Evolutionary conservation across 495 filamentous ascomycete genomes (phyloP), one percentile per base, ranked within the genome.

Genomic region (Aspergillus steynii): DNA sequence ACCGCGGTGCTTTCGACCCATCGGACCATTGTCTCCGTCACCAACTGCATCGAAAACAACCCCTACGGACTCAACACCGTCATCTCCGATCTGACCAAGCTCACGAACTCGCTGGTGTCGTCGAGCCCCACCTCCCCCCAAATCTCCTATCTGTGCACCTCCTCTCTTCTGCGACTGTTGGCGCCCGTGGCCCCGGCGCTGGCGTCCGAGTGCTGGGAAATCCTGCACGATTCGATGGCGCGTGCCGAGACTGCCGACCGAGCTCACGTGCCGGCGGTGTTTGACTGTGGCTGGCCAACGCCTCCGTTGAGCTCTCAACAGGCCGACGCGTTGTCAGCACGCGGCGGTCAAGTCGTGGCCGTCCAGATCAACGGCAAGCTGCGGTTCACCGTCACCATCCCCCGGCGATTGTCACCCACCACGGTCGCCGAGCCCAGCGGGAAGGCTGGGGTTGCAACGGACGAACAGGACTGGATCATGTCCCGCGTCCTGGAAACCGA

Each of bases 341-440:
- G 74, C 37, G 68, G 72, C 26, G 75, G 75, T 1, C 78, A 79
- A 48, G 72, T 70, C 0, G 87, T 88, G 59, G 87, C 86, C 15
- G 85, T 96, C 20, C 87, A 90, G 64, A 80, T 96, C 26, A 90
- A 95, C 65, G 92, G 92, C 6, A 92, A 87, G 71, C 61, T 89
- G 62, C 83, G 83, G 53, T 87, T 88, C 61, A 83, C 80, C 10
- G 78, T 87, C 20, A 80, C 89, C 9, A 86, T 92, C 34, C 73
- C 71, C 5, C 73, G 64, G 12, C 69, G 68, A 58, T 56, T 68
- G 12, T 69, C 68, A 1, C 50, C 70, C 0, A 61, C 66, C 25
- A 62, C 68, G 7, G 56, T 61, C 2, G 6, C 66, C n/a, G 56
- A 61, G 28, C 9, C 55, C 0, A 56, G 59, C 32, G 70, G 63